Percentiles rank a stretch among this genome's conserved stretches.
Conservation (phyloP, 768 basidiomycete genomes). For the Floccularia luteovirens region DNA sequence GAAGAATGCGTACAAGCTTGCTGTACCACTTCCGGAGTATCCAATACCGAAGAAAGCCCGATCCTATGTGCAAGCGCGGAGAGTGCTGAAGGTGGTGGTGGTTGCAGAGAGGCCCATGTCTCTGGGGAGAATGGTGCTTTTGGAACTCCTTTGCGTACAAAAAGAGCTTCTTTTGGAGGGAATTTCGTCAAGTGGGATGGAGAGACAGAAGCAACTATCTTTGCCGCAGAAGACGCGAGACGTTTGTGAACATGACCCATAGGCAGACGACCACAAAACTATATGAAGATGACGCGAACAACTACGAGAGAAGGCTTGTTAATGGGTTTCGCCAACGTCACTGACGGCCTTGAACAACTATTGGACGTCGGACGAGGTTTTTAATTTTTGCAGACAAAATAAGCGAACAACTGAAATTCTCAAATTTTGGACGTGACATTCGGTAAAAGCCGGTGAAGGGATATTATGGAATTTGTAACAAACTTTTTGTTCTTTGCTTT, state of each 20-base stretch:
- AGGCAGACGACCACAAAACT: constrained; percentile 10
- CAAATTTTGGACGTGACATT: constrained; percentile 22
- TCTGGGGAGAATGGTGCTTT: constrained; percentile 51
- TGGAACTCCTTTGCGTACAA: constrained; percentile 20
- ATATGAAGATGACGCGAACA: no score
- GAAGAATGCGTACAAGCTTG: constrained; percentile 81
- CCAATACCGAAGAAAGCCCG: constrained; percentile 55
- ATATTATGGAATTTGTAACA: no score
- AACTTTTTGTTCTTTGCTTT: no score
- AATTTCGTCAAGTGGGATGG: constrained; percentile 46
- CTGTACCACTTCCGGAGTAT: constrained; percentile 46
- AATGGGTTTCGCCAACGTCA: no score
- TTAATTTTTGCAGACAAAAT: no score
- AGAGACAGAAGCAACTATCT: constrained; percentile 41
- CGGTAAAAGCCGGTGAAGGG: constrained; percentile 21
- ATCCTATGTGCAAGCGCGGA: constrained; percentile 72
- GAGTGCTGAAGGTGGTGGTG: constrained; percentile 64
- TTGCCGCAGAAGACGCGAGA: constrained; percentile 36
- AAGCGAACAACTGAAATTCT: no score
- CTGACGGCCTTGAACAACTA: no score
- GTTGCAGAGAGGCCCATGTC: constrained; percentile 64
- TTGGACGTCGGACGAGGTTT: no score
- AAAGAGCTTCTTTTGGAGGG: constrained; percentile 48
- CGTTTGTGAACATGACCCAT: constrained; percentile 61
- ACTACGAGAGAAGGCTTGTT: no score